A percentile compares a stretch with the other conserved stretches of the same genome.
Evolutionary conservation across 2,329 filamentous ascomycete species (phyloP).

Genomic region (Cryphonectria japonica): DNA sequence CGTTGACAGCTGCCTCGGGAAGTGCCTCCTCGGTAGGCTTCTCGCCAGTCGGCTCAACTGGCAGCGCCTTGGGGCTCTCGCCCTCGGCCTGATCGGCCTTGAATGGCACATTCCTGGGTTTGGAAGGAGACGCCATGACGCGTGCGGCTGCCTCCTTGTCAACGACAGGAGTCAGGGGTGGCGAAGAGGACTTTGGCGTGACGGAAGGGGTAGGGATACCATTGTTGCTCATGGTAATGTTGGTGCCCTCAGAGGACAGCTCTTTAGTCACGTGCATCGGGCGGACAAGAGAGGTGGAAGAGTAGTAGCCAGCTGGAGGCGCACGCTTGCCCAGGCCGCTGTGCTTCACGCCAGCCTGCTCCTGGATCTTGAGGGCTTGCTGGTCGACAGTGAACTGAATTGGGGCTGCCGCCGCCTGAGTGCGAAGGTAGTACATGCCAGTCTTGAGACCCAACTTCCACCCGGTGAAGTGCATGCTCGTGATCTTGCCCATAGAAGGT

Average conservation of each 20-base stretch:
- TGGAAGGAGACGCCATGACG: constrained; percentile 60
- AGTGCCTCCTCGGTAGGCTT: constrained; percentile 68
- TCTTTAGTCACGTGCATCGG: constrained; percentile 67
- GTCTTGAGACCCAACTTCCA: constrained; percentile 99
- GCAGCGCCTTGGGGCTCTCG: constrained; percentile 77
- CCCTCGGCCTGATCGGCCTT: constrained; percentile 78
- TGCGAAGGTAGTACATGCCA: constrained; percentile 99
- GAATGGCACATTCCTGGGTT: constrained; percentile 62
- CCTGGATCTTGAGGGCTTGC: constrained; percentile 85
- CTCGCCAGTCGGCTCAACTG: constrained; percentile 69
- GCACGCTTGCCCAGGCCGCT: constrained; percentile 70
- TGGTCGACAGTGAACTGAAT: constrained; percentile 99
- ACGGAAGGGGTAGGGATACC: constrained; percentile 71
- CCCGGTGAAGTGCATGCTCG: constrained; percentile 97
- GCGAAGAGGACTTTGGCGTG: constrained; percentile 60
- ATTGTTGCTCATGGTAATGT: constrained; percentile 44
- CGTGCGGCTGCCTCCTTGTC: constrained; percentile 49
- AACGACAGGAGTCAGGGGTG: constrained; percentile 36
- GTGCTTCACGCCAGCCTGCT: constrained; percentile 73
- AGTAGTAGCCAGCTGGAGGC: constrained; percentile 60
- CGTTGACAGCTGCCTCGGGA: constrained; percentile 53
- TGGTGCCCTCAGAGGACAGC: constrained; percentile 43
- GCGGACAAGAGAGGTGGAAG: constrained; percentile 65
- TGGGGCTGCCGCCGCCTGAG: constrained; percentile 92
- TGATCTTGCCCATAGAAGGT: constrained; percentile 99